Conservation (phyloP, 768 basidiomycete species). For the Pleurotus citrinopileatus region DNA sequence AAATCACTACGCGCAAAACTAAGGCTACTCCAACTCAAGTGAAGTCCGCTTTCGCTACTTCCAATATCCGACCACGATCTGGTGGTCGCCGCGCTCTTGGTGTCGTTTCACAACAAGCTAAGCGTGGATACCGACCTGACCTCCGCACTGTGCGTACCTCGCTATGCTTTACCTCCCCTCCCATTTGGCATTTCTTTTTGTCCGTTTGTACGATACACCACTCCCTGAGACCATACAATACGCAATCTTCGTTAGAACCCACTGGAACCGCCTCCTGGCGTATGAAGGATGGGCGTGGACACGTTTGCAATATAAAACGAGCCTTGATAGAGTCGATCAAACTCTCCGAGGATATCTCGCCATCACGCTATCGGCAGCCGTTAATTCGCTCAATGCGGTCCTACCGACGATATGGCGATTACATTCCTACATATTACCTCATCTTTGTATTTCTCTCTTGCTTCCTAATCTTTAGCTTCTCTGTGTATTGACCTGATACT, state of each 20-base stretch:
- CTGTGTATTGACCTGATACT: constrained; percentile 20
- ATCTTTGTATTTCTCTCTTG: constrained; percentile 9
- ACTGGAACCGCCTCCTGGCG: constrained; percentile 62
- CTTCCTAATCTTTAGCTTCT: not conserved
- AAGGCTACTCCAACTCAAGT: constrained; percentile 54
- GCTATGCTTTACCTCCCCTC: constrained; percentile 10
- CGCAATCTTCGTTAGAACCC: constrained; percentile 92
- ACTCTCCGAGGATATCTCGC: constrained; percentile 49
- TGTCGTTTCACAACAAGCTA: constrained; percentile 55
- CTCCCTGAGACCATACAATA: too few species aligned
- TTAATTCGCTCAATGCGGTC: constrained; percentile 54
- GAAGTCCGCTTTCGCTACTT: constrained; percentile 40
- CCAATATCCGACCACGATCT: constrained; percentile 62
- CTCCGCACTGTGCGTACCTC: constrained; percentile 63
- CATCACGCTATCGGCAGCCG: constrained; percentile 81
- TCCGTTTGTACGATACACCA: too few species aligned
- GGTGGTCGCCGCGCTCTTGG: constrained; percentile 71
- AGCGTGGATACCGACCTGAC: constrained; percentile 75
- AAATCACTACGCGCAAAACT: constrained; percentile 64
- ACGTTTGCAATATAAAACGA: constrained; percentile 78
- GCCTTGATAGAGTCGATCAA: constrained; percentile 57
- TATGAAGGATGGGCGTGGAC: constrained; percentile 92
- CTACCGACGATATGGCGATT: constrained; percentile 72
- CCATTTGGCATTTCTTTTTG: constrained; percentile 11
- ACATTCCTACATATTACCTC: constrained; percentile 33